phyloP scores from a whole-genome alignment of 768 basidiomycete genomes.

The Termitomyces sp. region DNA sequence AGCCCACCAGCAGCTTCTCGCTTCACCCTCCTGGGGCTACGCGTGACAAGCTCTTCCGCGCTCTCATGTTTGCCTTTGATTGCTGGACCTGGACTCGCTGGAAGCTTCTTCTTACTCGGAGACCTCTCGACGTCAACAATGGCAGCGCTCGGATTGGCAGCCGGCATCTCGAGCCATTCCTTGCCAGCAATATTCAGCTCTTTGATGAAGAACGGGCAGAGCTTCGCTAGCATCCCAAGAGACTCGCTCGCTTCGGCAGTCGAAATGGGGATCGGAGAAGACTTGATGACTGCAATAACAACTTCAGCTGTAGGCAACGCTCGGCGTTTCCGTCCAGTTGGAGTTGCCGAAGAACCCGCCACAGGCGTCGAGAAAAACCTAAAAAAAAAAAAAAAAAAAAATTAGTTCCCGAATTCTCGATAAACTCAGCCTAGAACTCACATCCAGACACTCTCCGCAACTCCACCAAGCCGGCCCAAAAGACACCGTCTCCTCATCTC shows the following conservation, averaged over 20 bases:
- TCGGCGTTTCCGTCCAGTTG: constrained; percentile 62
- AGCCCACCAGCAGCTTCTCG: constrained; percentile 66
- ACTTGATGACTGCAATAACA: constrained; percentile 65
- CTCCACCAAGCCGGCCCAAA: constrained; percentile 68
- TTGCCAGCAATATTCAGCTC: constrained; percentile 53
- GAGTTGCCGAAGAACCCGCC: constrained; percentile 40
- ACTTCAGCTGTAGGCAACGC: constrained; percentile 66
- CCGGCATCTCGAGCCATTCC: constrained; percentile 61
- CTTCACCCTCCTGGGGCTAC: constrained; percentile 71
- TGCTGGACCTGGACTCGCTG: constrained; percentile 40
- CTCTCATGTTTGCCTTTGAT: constrained; percentile 48
- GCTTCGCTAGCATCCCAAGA: constrained; percentile 51
- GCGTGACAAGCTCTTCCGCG: constrained; percentile 51
- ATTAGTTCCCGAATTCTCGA: background rate
- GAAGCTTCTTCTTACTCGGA: constrained; percentile 32
- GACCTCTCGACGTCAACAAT: constrained; percentile 23
- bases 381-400: background rate
- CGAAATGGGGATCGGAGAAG: constrained; percentile 77
- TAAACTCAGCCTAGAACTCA: constrained; percentile 26
- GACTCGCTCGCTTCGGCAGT: constrained; percentile 74
- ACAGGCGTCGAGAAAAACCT: constrained; percentile 72
- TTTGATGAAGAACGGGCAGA: constrained; percentile 81
- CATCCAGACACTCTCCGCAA: constrained; percentile 92
- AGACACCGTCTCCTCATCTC: constrained; percentile 73
- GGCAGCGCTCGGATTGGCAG: constrained; percentile 23